Evolutionary conservation across 495 filamentous ascomycete species (phyloP), one percentile per base, ranked within the genome.

Genomic region (Astrothelium macrocarpum): DNA sequence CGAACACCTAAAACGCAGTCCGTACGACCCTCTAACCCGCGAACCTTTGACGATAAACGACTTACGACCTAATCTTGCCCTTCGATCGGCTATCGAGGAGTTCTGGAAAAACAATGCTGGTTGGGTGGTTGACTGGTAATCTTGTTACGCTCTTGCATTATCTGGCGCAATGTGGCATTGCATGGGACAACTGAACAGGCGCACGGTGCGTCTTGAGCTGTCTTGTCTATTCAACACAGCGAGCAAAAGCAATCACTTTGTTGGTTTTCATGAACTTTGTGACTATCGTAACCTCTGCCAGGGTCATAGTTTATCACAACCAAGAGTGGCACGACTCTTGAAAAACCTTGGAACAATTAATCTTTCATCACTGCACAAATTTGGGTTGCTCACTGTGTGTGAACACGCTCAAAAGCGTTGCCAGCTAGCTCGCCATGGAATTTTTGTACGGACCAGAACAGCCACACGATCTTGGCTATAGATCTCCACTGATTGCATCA

Each of bases 81-180:
- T 98, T 60, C 93, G 85, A 74, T 81, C 87, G 32, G 94, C 90
- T 0, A 95, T 90, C 71, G 85, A 87, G 36, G 87, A 90, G 59
- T 97, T 95, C 69, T 74, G 96, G 66, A 78, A 87, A 16, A 78
- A 90, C 64, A 96, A 96, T 72, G 68, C 68, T 16, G 94, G 93
- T 29, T 97, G 94, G 93, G 90, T 91, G 20, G 89, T 87, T 10
- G 94, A 97, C 71, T 98, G 87, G 85, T 97, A 76, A 72, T 68
- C 29, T 32, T 12, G 23, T 20, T 7, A 12, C 28, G 14, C 16
- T 10, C 25, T n/a, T 16, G 25, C 20, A 56, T 29, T 16, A 9
- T 28, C 9, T 56, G 25, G 49, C 20, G 49, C 18, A 56, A 20
- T n/a, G 7, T 10, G 29, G 49, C 49, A 56, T 56, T 56, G 49